Evolutionary conservation across 495 filamentous ascomycete species (phyloP).

Genomic region (Lasiosphaeria hispida): DNA sequence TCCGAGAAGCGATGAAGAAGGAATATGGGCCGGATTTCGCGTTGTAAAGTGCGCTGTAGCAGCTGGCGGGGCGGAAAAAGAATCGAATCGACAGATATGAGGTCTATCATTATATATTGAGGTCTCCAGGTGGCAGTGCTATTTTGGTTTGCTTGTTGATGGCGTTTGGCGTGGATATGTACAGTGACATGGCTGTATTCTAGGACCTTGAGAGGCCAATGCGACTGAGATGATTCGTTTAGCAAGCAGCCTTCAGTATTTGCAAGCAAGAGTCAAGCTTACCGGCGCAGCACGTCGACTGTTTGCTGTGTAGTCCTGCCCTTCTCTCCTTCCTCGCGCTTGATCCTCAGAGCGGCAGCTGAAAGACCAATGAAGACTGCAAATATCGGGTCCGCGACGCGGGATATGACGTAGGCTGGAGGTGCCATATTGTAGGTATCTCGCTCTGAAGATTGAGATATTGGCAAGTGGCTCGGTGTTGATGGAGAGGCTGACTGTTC

Average conservation of each 20-base stretch:
- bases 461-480: background rate
- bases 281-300: slow-evolving; percentile 48
- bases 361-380: slow-evolving; percentile 71
- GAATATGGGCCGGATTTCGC: slow-evolving; percentile 54
- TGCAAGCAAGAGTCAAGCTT: slow-evolving; percentile 12
- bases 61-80: background rate
- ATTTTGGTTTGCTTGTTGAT: background rate
- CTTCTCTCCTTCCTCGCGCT: slow-evolving; percentile 76
- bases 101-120: no score
- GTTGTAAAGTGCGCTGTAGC: slow-evolving; percentile 15
- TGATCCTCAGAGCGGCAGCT: slow-evolving; percentile 67
- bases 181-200: background rate
- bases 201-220: slow-evolving; percentile 25
- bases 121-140: no score
- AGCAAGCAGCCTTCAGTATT: no score
- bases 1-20: slow-evolving; percentile 79
- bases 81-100: background rate
- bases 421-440: slow-evolving; percentile 42
- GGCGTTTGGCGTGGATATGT: background rate
- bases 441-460: background rate
- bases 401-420: slow-evolving; percentile 58
- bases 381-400: slow-evolving; percentile 80
- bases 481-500: background rate
- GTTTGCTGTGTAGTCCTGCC: slow-evolving; percentile 55
- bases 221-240: slow-evolving; percentile 17